Conservation (phyloP, 805 yeast genomes). For the Metschnikowia kofuensis region DNA sequence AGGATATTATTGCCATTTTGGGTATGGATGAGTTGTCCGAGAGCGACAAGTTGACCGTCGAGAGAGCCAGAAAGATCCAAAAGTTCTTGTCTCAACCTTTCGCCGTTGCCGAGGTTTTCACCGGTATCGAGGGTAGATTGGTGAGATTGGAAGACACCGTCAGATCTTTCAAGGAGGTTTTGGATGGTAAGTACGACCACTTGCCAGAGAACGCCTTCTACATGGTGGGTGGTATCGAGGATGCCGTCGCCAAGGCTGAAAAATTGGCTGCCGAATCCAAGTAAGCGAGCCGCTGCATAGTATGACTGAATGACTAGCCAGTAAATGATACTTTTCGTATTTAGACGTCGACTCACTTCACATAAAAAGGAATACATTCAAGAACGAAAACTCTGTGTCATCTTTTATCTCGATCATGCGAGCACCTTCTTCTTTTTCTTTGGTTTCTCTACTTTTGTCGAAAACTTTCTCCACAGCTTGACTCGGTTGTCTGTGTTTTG, state of each 20-base stretch:
- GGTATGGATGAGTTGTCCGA: slow-evolving; percentile 99
- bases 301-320: slow-evolving; percentile 22
- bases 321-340: slow-evolving; percentile 18
- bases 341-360: slow-evolving; percentile 16
- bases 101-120: slow-evolving; percentile 99
- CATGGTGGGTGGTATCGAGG: slow-evolving; percentile 99
- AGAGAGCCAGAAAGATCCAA: slow-evolving; percentile 99
- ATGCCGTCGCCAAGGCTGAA: slow-evolving; percentile 98
- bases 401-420: slow-evolving; percentile 22
- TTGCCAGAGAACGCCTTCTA: slow-evolving; percentile 99
- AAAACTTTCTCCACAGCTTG: slow-evolving; percentile 55
- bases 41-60: slow-evolving; percentile 97
- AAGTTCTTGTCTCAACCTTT: slow-evolving; percentile 99
- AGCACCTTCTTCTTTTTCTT: slow-evolving; percentile 44
- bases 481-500: slow-evolving; percentile 57
- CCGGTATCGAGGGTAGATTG: slow-evolving; percentile 98
- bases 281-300: slow-evolving; percentile 36
- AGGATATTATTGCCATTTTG: slow-evolving; percentile 99
- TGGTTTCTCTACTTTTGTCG: slow-evolving; percentile 43
- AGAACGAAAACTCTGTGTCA: slow-evolving; percentile 6
- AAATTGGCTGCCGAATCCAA: slow-evolving; percentile 93
- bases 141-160: slow-evolving; percentile 96
- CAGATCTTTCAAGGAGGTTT: slow-evolving; percentile 91
- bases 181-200: slow-evolving; percentile 98
- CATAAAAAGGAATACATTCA: slow-evolving; percentile 17